These are phyloP conservation scores for Neurospora sp. DNA, from an alignment of 495 filamentous ascomycete species.

Conservation along the genomic window DNA sequence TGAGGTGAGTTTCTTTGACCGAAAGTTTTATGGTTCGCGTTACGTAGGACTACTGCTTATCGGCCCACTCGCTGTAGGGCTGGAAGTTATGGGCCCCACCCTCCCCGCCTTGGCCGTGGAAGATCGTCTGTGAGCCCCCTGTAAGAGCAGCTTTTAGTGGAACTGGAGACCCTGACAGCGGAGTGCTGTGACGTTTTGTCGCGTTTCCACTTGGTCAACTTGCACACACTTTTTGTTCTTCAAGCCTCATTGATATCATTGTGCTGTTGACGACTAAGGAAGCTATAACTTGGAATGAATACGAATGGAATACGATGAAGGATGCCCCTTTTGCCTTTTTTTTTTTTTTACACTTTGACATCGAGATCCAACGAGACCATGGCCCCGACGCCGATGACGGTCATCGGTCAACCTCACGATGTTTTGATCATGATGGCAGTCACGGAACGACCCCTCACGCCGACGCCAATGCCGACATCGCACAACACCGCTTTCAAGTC, in stretches of 20 bases:
- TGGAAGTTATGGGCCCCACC: not conserved
- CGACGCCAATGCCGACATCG: not conserved
- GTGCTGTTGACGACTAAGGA: not conserved
- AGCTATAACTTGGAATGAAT: not conserved
- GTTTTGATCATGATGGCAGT: not conserved
- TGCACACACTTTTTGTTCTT: not conserved
- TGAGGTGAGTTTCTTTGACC: not conserved
- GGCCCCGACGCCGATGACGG: not conserved
- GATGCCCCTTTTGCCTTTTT: not conserved
- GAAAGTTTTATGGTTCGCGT: not conserved
- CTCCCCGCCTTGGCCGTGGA: not conserved
- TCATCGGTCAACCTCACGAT: not conserved
- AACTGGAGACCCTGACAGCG: not conserved
- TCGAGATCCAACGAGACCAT: not conserved
- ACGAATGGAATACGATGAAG: no score
- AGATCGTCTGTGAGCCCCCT: not conserved
- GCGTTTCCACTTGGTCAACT: not conserved
- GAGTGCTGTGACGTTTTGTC: not conserved
- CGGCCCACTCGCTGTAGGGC: not conserved
- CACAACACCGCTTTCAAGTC: not conserved
- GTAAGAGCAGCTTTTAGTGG: not conserved
- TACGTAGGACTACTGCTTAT: not conserved
- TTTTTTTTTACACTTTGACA: not conserved
- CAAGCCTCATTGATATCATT: not conserved
- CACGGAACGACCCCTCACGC: not conserved